Evolutionary conservation across 2,329 filamentous ascomycete genomes (phyloP), one percentile per base, ranked within the genome.

Genomic region (Blumeria graminis): DNA sequence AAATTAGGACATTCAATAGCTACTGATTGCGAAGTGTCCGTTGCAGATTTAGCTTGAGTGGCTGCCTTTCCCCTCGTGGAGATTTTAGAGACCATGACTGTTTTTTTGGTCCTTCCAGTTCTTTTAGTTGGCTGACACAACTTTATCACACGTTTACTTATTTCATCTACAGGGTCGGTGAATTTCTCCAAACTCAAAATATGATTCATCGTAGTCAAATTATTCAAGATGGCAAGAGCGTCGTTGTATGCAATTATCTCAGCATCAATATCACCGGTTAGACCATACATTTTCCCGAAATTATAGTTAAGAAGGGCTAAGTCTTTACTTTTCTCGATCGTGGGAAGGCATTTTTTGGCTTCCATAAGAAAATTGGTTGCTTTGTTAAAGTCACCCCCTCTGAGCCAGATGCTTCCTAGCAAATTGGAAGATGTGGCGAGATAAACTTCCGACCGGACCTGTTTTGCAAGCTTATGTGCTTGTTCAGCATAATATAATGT

Each of bases 401-500:
- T 75, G 52, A 76, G 68, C 58, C 72, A 76, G n/a, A 79, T 68
- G 1, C 71, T 74, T 1, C 75, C 76, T 13, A 75, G 69, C 72
- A 76, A 76, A 4, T 73, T 71, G 3, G 74, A 71, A 7, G 74
- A 74, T 59, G 78, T 73, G 0, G 76, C 74, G 45, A 71, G 68
- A 62, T 77, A 76, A 3, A 56, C 55, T 41, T 64, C 59, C 33
- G 64, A 65, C 18, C 61, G 58, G 9, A 63, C 58, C 18, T 62
- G 58, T 36, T 63, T 61, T 18, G 86, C 86, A 58, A 94, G 77
- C 63, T 84, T 86, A 56, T 83, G 73, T 0, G 88, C 88, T 63
- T 92, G 84, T 62, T 95, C 84, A 1, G 84, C 82, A 62, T 94
- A 93, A 66, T 89, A 92, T 0, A 90, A 71, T 1, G 90, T 90